Evolutionary conservation across 2,329 filamentous ascomycete species (phyloP).

Genomic region (Alternaria infectoria): DNA sequence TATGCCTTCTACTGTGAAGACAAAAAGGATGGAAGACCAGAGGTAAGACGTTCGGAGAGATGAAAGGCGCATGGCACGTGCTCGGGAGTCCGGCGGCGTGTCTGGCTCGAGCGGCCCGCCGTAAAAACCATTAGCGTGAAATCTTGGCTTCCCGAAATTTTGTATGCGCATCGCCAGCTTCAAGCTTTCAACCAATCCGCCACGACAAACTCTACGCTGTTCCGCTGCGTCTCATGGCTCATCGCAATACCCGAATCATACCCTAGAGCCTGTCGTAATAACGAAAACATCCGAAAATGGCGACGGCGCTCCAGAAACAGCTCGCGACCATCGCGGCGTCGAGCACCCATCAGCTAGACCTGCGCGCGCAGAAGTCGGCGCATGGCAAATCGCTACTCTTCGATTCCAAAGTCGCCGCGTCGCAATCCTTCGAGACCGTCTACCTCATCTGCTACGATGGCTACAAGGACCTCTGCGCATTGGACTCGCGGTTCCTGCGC

Average conservation of each 20-base stretch:
- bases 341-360: conserved; percentile 87
- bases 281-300: conserved; percentile 58
- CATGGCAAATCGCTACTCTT: conserved; percentile 97
- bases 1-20: neutral
- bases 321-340: conserved; percentile 89
- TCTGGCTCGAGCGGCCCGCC: conserved; percentile 11
- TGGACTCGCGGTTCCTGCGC: conserved; percentile 78
- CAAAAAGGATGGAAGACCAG: neutral
- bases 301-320: conserved; percentile 86
- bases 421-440: conserved; percentile 88
- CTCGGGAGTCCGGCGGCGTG: conserved; percentile 14
- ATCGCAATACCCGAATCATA: neutral
- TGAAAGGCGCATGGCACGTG: conserved; percentile 14
- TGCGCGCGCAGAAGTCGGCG: conserved; percentile 88
- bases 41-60: conserved; percentile 5
- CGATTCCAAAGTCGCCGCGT: conserved; percentile 80
- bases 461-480: conserved; percentile 86
- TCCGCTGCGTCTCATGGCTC: conserved; percentile 34
- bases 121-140: conserved; percentile 26
- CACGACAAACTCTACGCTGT: conserved; percentile 27
- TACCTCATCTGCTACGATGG: conserved; percentile 87
- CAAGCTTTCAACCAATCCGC: conserved; percentile 9
- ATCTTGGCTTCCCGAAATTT: conserved; percentile 30
- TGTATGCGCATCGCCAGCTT: conserved; percentile 14
- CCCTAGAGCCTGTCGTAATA: neutral